Evolutionary conservation across 2,329 filamentous ascomycete species (phyloP), one percentile per base, ranked within the genome.

Genomic region (Aspergillus calidoustus): DNA sequence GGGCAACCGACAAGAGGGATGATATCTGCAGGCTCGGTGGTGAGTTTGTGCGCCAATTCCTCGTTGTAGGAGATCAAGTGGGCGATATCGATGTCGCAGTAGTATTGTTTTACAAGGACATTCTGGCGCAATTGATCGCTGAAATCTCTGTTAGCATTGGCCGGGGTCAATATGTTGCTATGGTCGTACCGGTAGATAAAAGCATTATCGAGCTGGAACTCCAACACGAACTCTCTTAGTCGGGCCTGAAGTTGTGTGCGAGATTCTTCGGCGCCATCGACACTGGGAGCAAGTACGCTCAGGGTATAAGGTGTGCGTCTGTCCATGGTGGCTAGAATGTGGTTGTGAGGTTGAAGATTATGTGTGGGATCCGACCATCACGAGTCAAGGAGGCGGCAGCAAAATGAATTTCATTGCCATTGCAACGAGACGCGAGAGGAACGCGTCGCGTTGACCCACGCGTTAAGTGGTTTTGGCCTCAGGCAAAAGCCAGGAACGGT

Each of bases 101-200:
- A 97, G 81, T 93, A 98, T 71, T 93, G 93, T 76, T 97, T 95
- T 47, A 97, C 84, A 1, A 98, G 86, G 7, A 95, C 93, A 81
- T 99, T 99, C 75, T 98, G 93, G 71, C 92, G 88, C 62, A 99
- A 87, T 79, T 98, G 95, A 72, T 98, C 94, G 86, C 95, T 96
- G 66, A 53, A 56, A 4, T 15, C 41, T 28, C 22, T 43, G 48
- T 64, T 59, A 59, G 38, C 53, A 4, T 31, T 13, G 17, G 19
- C n/a, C 2, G 15, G 49, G 43, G 19, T 30, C 2, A 25, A 25
- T 47, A 13, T 34, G 59, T 54, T 48, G 48, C 53, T 44, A 53
- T 63, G 22, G 38, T 17, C 63, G 61, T 67, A 94, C 93, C 93
- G 88, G 85, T 98, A 99, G 72, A 97, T 89, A 79, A 97, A 98